Evolutionary conservation across 2,329 filamentous ascomycete species (phyloP), one percentile per base, ranked within the genome.

Genomic region (Xylaria sp.): DNA sequence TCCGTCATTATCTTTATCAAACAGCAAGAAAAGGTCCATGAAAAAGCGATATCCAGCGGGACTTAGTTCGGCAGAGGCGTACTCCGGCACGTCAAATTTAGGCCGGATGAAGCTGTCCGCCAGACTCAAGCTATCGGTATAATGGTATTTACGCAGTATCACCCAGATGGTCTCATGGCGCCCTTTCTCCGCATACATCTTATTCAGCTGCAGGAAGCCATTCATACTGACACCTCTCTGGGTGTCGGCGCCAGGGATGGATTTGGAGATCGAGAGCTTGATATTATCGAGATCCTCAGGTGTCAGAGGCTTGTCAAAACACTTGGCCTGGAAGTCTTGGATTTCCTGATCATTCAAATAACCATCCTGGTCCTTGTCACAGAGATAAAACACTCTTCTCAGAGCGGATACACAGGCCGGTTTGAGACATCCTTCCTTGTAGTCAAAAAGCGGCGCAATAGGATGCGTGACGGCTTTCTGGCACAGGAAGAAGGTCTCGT

Each of bases 111-210:
- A 97, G 66, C 81, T 90, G 71, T 97, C 92, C 69, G 93, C 91
- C 46, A 99, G 78, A 63, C 91, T 96, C 52, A 99, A 77, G 72
- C 92, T 97, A 76, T 97, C 94, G 0, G 93, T 97, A 70, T 99
- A 97, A 69, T 96, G 90, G 68, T 96, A 96, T 66, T 94, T 92
- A 59, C 94, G 85, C 63, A 99, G 76, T 61, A 99, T 97, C 62
- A 96, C 92, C 94, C 94, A 99, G 49, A 97, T 94, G 0, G 94
- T 99, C 76, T 99, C 94, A 72, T 99, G 94, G 10, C 94, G 89
- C 10, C 94, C 94, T 73, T 97, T 97, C 72, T 97, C 93, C 0
- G 92, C 94, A 72, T 97, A 99, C 59, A 97, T 85, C 75, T 92
- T 96, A 77, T 97, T 97, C 46, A 99, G 78, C 65, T 93, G 85